Base-by-base conservation (phyloP, 257 asterid species). In the Plantago major region DNA sequence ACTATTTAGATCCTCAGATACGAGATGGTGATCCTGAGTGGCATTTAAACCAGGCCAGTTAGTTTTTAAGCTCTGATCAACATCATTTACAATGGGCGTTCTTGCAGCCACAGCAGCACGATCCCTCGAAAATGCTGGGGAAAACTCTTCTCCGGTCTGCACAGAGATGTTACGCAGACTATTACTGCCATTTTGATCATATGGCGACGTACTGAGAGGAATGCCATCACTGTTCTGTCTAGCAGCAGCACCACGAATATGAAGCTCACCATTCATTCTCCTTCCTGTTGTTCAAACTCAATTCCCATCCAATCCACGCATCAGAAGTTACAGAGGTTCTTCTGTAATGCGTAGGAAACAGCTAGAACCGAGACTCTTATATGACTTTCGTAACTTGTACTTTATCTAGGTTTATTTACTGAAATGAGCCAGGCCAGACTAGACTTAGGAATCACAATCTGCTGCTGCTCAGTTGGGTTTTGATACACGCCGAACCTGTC, bases 91-190 rank as follows among this genome's bases (percentile, higher is more conserved):
- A 13, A 61, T 22, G 14, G 78, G 74, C 14, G 62, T 43, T 71
- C 70, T 72, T 72, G 81, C 72, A 12, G 81, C 40, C 40, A 79
- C 11, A 78, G 67, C 38, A 73, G 5, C 58, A 38, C 89, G 77
- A 26, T 86, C 89, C 73, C 82, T 77, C 42, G 86, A 74, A 72
- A 90, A 90, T 64, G 80, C 84, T 12, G 86, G 88, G 0, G 89
- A 80, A 65, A 90, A 90, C 63, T 87, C 97, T 67, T 87, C 97
- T 7, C 95, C 97, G 0, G 96, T 90, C 70, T 83, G 95, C 43
- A 83, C 60, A 51, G 90, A 90, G 58, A 90, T 56, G 59, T 86
- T 86, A 59, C 55, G 79, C 40, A 54, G 74, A 70, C 60, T 38
- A 14, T 50, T 71, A 45, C 68, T 55, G 22, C 71, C 69, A 63